Conservation (phyloP, 2,329 filamentous ascomycete genomes). For the Zymoseptoria ardabiliae region DNA sequence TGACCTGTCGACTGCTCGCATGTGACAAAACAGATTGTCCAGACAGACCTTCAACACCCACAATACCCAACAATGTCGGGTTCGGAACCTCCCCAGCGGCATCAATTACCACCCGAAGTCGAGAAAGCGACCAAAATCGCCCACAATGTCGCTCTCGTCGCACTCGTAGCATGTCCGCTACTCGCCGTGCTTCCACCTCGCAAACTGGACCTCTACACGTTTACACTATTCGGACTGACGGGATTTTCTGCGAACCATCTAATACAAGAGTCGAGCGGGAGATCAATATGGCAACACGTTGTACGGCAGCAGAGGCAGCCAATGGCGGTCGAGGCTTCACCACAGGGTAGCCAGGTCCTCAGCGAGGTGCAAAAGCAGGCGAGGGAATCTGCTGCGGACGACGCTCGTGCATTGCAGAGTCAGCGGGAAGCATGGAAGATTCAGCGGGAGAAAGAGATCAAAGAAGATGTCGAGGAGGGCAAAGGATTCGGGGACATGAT, state of each 20-base stretch:
- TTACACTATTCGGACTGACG: slow-evolving; percentile 44
- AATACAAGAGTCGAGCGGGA: slow-evolving; percentile 28
- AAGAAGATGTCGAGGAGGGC: slow-evolving; percentile 34
- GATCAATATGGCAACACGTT: slow-evolving; percentile 27
- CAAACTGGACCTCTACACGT: slow-evolving; percentile 55
- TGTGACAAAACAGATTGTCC: background rate
- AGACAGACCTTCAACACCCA: background rate
- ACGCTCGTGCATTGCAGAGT: slow-evolving; percentile 15
- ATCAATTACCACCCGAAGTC: slow-evolving; percentile 20
- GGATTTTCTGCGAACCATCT: slow-evolving; percentile 46
- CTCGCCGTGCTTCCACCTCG: slow-evolving; percentile 52
- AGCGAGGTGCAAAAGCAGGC: slow-evolving; percentile 12
- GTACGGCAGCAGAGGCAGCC: slow-evolving; percentile 6
- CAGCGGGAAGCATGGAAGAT: slow-evolving; percentile 40
- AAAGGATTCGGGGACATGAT: slow-evolving; percentile 34
- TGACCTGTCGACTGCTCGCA: background rate
- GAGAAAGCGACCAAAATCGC: slow-evolving; percentile 26
- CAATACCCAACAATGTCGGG: background rate
- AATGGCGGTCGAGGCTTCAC: slow-evolving; percentile 2
- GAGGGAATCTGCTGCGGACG: background rate
- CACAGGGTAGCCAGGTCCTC: slow-evolving; percentile 2
- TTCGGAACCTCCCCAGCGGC: slow-evolving; percentile 18
- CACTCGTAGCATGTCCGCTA: slow-evolving; percentile 47
- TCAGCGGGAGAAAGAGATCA: slow-evolving; percentile 38
- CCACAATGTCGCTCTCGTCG: slow-evolving; percentile 43